phyloP scores from a whole-genome alignment of 2,329 filamentous ascomycete genomes.

The Aureobasidium sp. region DNA sequence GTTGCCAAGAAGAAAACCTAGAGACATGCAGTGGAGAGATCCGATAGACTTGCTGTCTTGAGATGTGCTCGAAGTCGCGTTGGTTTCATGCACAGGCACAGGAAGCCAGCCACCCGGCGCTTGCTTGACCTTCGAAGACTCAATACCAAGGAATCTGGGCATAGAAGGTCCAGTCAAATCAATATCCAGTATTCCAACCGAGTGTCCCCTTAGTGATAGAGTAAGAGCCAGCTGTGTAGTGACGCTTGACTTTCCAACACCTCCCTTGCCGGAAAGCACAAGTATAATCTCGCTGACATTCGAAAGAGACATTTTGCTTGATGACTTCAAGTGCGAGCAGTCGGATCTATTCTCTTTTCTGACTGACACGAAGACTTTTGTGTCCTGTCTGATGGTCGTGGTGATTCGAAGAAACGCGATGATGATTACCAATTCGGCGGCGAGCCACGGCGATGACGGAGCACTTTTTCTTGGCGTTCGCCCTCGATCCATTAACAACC shows the following conservation, averaged over 20 bases:
- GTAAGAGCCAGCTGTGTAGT: constrained; percentile 92
- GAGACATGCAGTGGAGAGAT: constrained; percentile 75
- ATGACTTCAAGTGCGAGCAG: background rate
- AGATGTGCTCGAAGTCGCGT: constrained; percentile 18
- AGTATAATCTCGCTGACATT: constrained; percentile 73
- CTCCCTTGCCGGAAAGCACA: constrained; percentile 92
- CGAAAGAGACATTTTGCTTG: constrained; percentile 53
- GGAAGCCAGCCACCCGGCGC: constrained; percentile 89
- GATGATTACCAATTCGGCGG: constrained; percentile 10
- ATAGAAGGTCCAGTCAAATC: constrained; percentile 96
- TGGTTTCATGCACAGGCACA: constrained; percentile 68
- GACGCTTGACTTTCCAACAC: constrained; percentile 96
- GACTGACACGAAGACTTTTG: background rate
- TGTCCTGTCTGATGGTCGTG: background rate
- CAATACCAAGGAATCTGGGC: constrained; percentile 86
- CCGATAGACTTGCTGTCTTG: constrained; percentile 35
- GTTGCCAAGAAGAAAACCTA: constrained; percentile 80
- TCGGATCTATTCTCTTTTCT: background rate
- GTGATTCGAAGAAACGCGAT: background rate
- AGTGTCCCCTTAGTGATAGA: constrained; percentile 74
- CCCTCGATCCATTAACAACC: background rate
- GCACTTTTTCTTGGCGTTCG: background rate
- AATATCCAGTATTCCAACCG: constrained; percentile 90
- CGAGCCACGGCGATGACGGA: constrained; percentile 10
- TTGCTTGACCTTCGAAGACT: constrained; percentile 82